A percentile compares a stretch with the other conserved stretches of the same genome.
These are phyloP conservation scores for Filobasidium uniguttulatum DNA, from an alignment of 1,284 basidiomycete species.

Conservation along the genomic window DNA sequence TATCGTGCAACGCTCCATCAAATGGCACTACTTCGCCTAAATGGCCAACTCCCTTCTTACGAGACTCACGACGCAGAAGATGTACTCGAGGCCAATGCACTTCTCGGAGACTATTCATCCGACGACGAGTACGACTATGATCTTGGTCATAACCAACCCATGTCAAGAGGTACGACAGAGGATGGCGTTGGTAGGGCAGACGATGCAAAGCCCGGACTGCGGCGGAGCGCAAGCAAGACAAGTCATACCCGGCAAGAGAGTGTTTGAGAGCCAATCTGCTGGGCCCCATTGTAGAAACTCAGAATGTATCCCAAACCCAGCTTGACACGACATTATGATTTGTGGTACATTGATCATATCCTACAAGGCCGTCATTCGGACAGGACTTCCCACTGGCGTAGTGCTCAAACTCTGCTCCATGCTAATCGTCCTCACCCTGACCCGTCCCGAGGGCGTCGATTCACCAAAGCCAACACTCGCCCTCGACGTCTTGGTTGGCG, in stretches of 20 bases:
- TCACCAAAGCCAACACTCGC: no score
- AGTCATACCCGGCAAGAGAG: background rate
- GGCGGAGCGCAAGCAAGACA: background rate
- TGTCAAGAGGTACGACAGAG: no score
- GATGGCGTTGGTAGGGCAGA: background rate
- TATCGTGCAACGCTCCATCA: slow-evolving; percentile 33
- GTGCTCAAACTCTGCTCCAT: no score
- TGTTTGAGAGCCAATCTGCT: no score
- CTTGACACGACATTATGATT: no score
- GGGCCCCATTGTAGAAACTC: no score
- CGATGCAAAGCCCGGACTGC: background rate
- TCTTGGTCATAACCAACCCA: no score
- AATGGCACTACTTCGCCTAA: slow-evolving; percentile 28
- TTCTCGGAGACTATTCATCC: slow-evolving; percentile 13
- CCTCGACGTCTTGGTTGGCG: background rate
- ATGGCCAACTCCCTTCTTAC: slow-evolving; percentile 19
- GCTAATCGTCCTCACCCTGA: background rate
- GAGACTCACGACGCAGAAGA: slow-evolving; percentile 18
- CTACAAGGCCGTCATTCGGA: background rate
- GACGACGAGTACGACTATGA: slow-evolving; percentile 3
- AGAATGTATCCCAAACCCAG: no score
- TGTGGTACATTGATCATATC: no score
- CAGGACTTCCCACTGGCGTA: background rate
- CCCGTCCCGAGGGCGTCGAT: background rate
- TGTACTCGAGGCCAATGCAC: slow-evolving; percentile 12